Evolutionary conservation across 2,329 filamentous ascomycete genomes (phyloP), one percentile per base, ranked within the genome.

Genomic region (Didymella segeticola): DNA sequence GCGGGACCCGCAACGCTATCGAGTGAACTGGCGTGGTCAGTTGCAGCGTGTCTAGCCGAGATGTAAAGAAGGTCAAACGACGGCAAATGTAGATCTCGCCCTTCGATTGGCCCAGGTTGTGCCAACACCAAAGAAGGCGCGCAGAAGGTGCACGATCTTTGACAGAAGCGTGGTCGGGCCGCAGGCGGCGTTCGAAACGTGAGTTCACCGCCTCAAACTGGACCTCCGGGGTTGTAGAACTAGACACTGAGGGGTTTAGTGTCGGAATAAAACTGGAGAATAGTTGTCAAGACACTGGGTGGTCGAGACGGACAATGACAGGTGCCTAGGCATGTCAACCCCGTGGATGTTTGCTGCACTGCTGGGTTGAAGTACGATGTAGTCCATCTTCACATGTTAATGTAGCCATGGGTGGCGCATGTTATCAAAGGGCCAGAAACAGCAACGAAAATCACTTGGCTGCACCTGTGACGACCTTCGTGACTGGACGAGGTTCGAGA

Each of bases 131-230:
- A 59, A 43, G 51, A 49, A 47, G 43, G 56, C 51, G 29, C 56
- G 53, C 61, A 58, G 55, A 51, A 56, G 39, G 54, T 59, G 62
- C 63, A 60, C 56, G 50, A 58, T 57, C 51, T 59, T 57, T 53
- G 45, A 14, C 37, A 58, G 31, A 55, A 58, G 52, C 55, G 56
- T 53, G 58, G 58, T 50, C 47, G 54, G 54, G 55, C 43, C 52
- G 62, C 63, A 53, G 63, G 58, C 60, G 57, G 58, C 48, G 50
- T 59, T 63, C 56, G 53, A 54, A 53, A 53, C 57, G 58, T 53
- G 54, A 68, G 56, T 67, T 67, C 66, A 69, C 66, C 66, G 66
- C 66, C 61, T 67, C 58, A 57, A 60, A 56, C 34, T 61, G 37
- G 54, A 52, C 59, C 50, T 58, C 57, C 51, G 60, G 53, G 58